phyloP scores from a whole-genome alignment of 2,329 filamentous ascomycete genomes.

The Trichoderma pleuroti region DNA sequence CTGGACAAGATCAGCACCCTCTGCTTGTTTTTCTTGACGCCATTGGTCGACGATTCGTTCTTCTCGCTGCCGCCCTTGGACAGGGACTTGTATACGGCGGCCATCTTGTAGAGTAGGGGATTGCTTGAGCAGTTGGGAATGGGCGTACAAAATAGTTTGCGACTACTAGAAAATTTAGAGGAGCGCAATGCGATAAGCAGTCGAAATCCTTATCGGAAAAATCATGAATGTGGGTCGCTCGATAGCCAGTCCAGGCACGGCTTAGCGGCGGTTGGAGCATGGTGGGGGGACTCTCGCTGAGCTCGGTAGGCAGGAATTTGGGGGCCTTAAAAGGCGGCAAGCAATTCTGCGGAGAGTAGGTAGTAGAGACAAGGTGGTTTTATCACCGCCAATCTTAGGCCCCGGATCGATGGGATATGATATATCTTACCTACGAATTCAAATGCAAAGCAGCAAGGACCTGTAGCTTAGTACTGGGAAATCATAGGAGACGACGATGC shows the following conservation, averaged over 20 bases:
- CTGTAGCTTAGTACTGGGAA: neutral
- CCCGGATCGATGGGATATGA: neutral
- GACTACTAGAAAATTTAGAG: conserved; percentile 9
- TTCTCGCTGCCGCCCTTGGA: conserved; percentile 56
- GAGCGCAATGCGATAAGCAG: conserved; percentile 14
- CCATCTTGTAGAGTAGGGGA: conserved; percentile 42
- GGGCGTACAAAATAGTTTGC: neutral
- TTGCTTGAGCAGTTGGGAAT: neutral
- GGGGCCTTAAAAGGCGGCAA: neutral
- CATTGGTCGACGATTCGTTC: conserved; percentile 47
- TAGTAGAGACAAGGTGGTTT: neutral
- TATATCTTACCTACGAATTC: neutral
- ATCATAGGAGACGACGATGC: neutral
- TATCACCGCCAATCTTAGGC: neutral
- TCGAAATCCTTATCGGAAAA: conserved; percentile 16
- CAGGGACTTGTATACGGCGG: conserved; percentile 71
- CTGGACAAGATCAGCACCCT: conserved; percentile 88
- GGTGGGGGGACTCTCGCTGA: neutral
- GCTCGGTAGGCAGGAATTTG: neutral
- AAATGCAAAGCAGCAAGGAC: neutral
- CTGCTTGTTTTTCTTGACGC: conserved; percentile 62
- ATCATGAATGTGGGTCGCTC: conserved; percentile 3
- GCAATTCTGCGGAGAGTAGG: neutral
- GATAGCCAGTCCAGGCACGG: neutral
- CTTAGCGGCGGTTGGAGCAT: conserved; percentile 4